Conservation (phyloP, 495 filamentous ascomycete genomes). For the Oleoguttula mirabilis region DNA sequence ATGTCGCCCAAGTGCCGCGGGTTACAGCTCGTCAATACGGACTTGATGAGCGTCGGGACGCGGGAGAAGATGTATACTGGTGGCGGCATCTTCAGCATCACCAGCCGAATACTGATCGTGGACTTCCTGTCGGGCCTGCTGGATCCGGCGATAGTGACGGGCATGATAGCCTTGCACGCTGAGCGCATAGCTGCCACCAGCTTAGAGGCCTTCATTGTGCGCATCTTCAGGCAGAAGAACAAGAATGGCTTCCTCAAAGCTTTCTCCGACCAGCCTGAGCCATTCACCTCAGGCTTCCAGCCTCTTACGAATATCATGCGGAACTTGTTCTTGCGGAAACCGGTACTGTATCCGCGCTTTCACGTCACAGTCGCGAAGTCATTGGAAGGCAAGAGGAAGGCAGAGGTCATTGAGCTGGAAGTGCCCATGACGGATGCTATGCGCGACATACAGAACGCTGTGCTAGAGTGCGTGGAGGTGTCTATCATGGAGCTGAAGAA, state of each 20-base stretch:
- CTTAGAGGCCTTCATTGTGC: conserved; percentile 85
- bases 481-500: conserved; percentile 88
- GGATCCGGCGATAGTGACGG: conserved; percentile 74
- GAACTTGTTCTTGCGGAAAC: conserved; percentile 81
- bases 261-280: conserved; percentile 88
- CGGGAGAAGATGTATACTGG: conserved; percentile 79
- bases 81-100: conserved; percentile 92
- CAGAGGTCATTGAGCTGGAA: conserved; percentile 92
- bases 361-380: conserved; percentile 80
- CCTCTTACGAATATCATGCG: conserved; percentile 84
- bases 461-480: conserved; percentile 92
- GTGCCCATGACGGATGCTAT: conserved; percentile 94
- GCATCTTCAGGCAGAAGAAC: conserved; percentile 87
- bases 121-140: conserved; percentile 77
- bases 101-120: conserved; percentile 85
- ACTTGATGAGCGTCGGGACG: conserved; percentile 72
- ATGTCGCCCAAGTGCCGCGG: conserved; percentile 65
- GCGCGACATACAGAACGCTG: conserved; percentile 82
- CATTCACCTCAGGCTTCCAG: conserved; percentile 80
- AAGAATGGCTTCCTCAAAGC: conserved; percentile 89
- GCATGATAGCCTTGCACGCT: conserved; percentile 77
- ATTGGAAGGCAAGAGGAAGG: conserved; percentile 80
- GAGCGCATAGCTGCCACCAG: conserved; percentile 81
- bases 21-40: conserved; percentile 84
- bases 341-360: conserved; percentile 89